Evolutionary conservation across 805 yeast species (phyloP).

Genomic region (Candida maesae): DNA sequence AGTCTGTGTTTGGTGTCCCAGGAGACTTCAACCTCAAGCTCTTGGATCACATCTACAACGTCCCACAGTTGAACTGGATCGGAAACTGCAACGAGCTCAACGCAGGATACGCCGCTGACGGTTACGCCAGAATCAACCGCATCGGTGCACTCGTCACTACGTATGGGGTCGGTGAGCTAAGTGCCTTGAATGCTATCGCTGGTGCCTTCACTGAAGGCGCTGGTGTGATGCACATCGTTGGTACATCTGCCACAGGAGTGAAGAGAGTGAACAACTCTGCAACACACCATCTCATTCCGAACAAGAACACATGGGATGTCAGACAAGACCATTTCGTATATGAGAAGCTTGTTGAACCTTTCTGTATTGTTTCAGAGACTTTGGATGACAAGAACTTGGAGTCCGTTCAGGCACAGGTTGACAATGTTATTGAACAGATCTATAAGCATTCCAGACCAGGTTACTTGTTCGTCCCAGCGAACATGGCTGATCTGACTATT

Average conservation of each 20-base stretch:
- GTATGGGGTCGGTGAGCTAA: slow-evolving; percentile 86
- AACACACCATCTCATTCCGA: slow-evolving; percentile 52
- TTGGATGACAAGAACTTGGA: slow-evolving; percentile 43
- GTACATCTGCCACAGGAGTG: slow-evolving; percentile 54
- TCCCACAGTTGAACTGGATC: slow-evolving; percentile 57
- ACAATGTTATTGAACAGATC: slow-evolving; percentile 49
- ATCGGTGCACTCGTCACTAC: slow-evolving; percentile 46
- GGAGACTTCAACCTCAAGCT: slow-evolving; percentile 68
- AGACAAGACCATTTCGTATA: slow-evolving; percentile 56
- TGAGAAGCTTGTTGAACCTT: slow-evolving; percentile 50
- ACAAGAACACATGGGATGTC: slow-evolving; percentile 38
- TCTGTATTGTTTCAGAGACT: slow-evolving; percentile 51
- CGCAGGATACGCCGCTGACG: slow-evolving; percentile 89
- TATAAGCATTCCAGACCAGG: slow-evolving; percentile 61
- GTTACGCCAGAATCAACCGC: slow-evolving; percentile 58
- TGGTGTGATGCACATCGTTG: slow-evolving; percentile 82
- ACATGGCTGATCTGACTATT: slow-evolving; percentile 41
- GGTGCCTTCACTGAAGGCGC: slow-evolving; percentile 83
- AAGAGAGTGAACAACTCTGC: slow-evolving; percentile 26
- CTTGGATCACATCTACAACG: slow-evolving; percentile 59
- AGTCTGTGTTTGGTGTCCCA: slow-evolving; percentile 69
- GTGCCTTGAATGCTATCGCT: slow-evolving; percentile 78
- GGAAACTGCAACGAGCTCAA: slow-evolving; percentile 88
- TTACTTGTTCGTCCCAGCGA: slow-evolving; percentile 63
- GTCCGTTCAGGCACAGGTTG: slow-evolving; percentile 54